These are phyloP conservation scores for Penicillium taxi DNA, from an alignment of 495 filamentous ascomycete genomes.

Conservation along the genomic window DNA sequence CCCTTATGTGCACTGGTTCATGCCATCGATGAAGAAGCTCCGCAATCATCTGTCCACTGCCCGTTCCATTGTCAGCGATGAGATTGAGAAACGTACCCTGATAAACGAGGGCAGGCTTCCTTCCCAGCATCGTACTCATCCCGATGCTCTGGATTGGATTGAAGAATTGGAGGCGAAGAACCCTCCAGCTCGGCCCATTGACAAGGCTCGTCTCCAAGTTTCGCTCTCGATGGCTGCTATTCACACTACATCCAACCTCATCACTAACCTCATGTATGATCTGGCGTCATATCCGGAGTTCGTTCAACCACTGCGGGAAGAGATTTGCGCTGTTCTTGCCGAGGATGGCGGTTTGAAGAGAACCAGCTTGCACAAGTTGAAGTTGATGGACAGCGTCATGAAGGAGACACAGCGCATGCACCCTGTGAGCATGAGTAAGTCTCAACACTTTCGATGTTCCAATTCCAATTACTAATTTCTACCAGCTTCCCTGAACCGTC, in stretches of 20 bases:
- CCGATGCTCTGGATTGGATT: constrained; percentile 33
- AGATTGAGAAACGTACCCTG: constrained; percentile 21
- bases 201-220: constrained; percentile 23
- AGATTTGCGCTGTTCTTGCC: constrained; percentile 26
- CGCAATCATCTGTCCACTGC: constrained; percentile 21
- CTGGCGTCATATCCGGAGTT: constrained; percentile 30
- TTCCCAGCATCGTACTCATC: constrained; percentile 12
- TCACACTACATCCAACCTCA: constrained; percentile 36
- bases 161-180: constrained; percentile 15
- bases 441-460: background rate
- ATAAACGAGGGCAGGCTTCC: constrained; percentile 22
- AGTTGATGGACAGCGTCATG: constrained; percentile 40
- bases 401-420: constrained; percentile 32
- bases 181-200: constrained; percentile 6
- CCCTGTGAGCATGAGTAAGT: constrained; percentile 30
- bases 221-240: constrained; percentile 36
- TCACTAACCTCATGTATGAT: constrained; percentile 37
- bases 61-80: constrained; percentile 23
- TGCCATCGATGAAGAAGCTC: constrained; percentile 22
- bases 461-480: background rate
- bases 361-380: constrained; percentile 41
- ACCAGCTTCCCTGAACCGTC: constrained; percentile 37
- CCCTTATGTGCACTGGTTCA: constrained; percentile 30
- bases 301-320: constrained; percentile 29
- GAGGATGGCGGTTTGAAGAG: constrained; percentile 39